A percentile compares a stretch with the other conserved stretches of the same genome.
These are phyloP conservation scores for Cyberlindnera euphorbiiphila DNA, from an alignment of 805 yeast species.

Conservation along the genomic window DNA sequence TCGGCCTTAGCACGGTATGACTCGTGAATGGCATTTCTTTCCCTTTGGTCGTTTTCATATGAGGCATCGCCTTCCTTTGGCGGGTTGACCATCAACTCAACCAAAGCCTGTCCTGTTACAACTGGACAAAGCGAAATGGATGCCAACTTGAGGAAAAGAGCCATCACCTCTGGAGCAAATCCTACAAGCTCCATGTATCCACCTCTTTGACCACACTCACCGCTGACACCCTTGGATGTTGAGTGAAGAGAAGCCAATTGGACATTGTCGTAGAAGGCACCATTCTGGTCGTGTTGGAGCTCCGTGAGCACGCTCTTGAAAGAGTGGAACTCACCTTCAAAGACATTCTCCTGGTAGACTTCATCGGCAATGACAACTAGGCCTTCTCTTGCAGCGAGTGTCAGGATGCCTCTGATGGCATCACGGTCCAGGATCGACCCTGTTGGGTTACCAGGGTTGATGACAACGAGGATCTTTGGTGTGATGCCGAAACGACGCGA, in stretches of 20 bases:
- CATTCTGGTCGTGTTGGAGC: conserved; percentile 48
- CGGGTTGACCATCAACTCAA: conserved; percentile 91
- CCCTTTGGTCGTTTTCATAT: conserved; percentile 59
- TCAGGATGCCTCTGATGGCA: conserved; percentile 67
- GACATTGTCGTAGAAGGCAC: conserved; percentile 57
- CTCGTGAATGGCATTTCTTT: conserved; percentile 56
- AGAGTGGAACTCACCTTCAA: conserved; percentile 76
- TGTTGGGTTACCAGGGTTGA: conserved; percentile 98
- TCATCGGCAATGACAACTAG: conserved; percentile 93
- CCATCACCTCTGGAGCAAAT: conserved; percentile 63
- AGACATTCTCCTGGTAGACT: conserved; percentile 93
- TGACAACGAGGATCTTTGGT: conserved; percentile 81
- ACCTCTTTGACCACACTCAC: conserved; percentile 99
- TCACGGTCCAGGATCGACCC: conserved; percentile 72
- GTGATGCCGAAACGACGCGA: conserved; percentile 49
- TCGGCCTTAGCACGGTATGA: conserved; percentile 63
- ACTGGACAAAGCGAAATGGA: conserved; percentile 92
- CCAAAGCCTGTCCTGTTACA: conserved; percentile 89
- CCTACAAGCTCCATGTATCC: conserved; percentile 96
- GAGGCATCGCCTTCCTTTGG: conserved; percentile 78
- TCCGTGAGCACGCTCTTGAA: conserved; percentile 75
- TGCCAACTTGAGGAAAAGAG: conserved; percentile 76
- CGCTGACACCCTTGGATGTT: conserved; percentile 96
- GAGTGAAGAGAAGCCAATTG: conserved; percentile 94
- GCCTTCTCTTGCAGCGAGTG: conserved; percentile 80